Conservation (phyloP, 2,329 filamentous ascomycete species). For the Neofusicoccum ribis region DNA sequence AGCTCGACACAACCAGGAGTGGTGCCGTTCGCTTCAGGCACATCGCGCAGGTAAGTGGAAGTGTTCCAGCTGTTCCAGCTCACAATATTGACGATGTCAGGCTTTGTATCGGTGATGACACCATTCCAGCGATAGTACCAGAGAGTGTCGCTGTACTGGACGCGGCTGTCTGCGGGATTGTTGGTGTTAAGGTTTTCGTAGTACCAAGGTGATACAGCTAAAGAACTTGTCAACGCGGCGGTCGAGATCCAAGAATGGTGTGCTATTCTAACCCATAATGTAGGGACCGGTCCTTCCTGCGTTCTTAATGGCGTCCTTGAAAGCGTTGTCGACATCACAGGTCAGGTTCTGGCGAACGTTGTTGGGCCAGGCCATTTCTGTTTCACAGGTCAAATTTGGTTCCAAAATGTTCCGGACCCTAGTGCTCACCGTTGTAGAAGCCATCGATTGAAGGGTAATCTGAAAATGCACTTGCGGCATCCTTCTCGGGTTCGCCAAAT, state of each 20-base stretch:
- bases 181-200: constrained; percentile 41
- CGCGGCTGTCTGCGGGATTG: constrained; percentile 30
- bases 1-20: constrained; percentile 17
- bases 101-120: constrained; percentile 29
- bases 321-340: constrained; percentile 31
- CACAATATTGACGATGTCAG: constrained; percentile 42
- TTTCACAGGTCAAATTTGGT: background rate
- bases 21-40: constrained; percentile 34
- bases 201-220: constrained; percentile 43
- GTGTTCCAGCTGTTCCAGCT: constrained; percentile 44
- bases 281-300: constrained; percentile 38
- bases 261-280: constrained; percentile 36
- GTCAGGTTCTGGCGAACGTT: constrained; percentile 12
- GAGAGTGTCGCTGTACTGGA: constrained; percentile 41
- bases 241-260: background rate
- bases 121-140: constrained; percentile 32
- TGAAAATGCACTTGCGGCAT: constrained; percentile 28
- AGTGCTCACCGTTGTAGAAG: constrained; percentile 36
- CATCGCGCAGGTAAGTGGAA: constrained; percentile 42
- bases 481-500: constrained; percentile 25
- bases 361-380: background rate
- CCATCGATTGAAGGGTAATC: constrained; percentile 39
- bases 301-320: constrained; percentile 35
- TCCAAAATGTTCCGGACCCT: background rate
- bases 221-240: background rate